Evolutionary conservation across 75 land plant species (phyloP), one percentile per base, ranked within the genome.

Genomic region (Pinus tabuliformis): DNA sequence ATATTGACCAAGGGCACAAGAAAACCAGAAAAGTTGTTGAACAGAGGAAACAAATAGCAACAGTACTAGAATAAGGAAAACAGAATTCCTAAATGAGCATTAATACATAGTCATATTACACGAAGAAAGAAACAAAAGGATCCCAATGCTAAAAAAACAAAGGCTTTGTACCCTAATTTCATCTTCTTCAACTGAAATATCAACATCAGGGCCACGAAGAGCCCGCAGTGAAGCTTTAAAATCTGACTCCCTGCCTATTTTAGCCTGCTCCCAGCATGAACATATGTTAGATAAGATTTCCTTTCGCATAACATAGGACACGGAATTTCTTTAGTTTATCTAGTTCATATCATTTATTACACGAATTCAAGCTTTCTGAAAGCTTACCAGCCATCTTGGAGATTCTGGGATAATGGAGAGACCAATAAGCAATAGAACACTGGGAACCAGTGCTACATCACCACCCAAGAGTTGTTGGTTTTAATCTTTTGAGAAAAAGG

Each of bases 381-480:
- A 20, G 20, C 91, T 75, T 81, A 96, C 99, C 91, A 96, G 86
- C 99, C 99, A 96, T 37, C 99, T 84, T 72, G 99, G 99, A 74
- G 97, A 94, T 82, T 96, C 99, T 28, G 97, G 99, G 54, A 94
- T 89, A 86, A 96, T 85, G 59, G 89, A 90, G 17, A 96, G 83
- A 4, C 93, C 94, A 73, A 93, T 77, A 60, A 94, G 86, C 73
- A 96, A 78, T 12, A 90, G 76, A 39, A 86, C 76, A 75, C 94
- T 87, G 2, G 99, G 99, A 76, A 88, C 61, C 42, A 88, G 80
- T 59, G 97, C 99, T 96, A 87, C 37, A 62, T 2, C 0, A 60
- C 54, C 54, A 21, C 20, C 22, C 5, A 21, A 20, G 62, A 5
- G 20, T 6, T 5, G n/a, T 4, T 20, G n/a, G 12, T 20, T 60